These are phyloP conservation scores for Scedosporium boydii DNA, from an alignment of 2,329 filamentous ascomycete species.

Conservation along the genomic window DNA sequence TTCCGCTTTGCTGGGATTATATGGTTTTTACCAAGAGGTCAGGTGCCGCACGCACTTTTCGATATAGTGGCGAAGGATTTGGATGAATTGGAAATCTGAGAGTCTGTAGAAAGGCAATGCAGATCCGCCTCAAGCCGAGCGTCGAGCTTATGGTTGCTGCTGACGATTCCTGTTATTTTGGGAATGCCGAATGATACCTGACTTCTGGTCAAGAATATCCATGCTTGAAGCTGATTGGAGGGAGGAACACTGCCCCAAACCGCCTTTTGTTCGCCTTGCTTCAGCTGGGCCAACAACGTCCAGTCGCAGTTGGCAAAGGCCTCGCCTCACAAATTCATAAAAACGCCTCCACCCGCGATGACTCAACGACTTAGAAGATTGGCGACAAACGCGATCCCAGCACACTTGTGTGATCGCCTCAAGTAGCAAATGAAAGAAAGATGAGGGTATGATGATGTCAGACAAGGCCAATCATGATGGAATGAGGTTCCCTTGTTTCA, in stretches of 20 bases:
- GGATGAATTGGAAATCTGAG: no score
- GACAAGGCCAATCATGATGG: neutral
- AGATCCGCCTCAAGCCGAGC: neutral
- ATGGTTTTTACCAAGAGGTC: no score
- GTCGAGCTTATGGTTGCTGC: neutral
- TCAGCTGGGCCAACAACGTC: no score
- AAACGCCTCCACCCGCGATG: neutral
- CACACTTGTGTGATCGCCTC: neutral
- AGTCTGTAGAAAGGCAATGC: no score
- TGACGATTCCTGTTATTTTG: neutral
- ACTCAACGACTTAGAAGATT: neutral
- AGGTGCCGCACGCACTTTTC: no score
- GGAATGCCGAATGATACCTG: neutral
- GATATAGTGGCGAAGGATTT: no score
- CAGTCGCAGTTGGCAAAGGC: no score
- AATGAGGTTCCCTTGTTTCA: neutral
- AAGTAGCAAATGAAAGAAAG: neutral
- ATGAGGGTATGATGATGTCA: neutral
- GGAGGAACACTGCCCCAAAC: neutral
- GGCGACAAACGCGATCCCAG: neutral
- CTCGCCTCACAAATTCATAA: neutral
- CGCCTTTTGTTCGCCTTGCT: neutral
- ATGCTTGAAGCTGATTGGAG: neutral
- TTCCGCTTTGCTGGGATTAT: no score
- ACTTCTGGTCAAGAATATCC: neutral